Conservation (phyloP, 441 rosid species). For the Adansonia gregorii region DNA sequence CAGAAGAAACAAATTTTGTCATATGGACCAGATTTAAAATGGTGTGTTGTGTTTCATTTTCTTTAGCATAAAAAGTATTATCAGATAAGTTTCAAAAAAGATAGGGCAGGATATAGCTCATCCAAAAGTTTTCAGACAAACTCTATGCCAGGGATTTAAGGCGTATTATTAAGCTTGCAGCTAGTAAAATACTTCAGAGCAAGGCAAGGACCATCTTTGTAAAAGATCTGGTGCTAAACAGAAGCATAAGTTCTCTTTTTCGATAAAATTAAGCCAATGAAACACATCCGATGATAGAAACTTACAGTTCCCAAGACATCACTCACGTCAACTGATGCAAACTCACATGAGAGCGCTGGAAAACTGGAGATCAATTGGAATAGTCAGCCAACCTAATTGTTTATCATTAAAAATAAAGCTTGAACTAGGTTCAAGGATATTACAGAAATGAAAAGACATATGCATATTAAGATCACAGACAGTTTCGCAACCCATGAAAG, state of each 20-base stretch:
- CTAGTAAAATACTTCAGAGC: constrained; percentile 2
- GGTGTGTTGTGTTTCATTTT: neutral
- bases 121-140: neutral
- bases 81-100: neutral
- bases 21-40: neutral
- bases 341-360: constrained; percentile 97
- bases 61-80: neutral
- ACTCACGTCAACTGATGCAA: constrained; percentile 93
- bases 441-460: neutral
- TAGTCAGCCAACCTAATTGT: constrained; percentile 15
- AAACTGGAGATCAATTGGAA: constrained; percentile 59
- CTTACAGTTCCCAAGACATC: constrained; percentile 99
- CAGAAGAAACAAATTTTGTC: constrained; percentile 37
- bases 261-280: constrained; percentile 4
- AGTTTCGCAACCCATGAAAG: neutral
- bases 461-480: neutral
- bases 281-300: constrained; percentile 34
- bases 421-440: neutral
- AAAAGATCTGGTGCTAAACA: constrained; percentile 13
- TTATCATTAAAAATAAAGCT: constrained; percentile 10
- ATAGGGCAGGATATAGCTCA: neutral
- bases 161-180: neutral
- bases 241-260: constrained; percentile 15
- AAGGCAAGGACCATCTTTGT: neutral
- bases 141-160: neutral